phyloP scores from a whole-genome alignment of 257 asterid species.

The Vinca minor region DNA sequence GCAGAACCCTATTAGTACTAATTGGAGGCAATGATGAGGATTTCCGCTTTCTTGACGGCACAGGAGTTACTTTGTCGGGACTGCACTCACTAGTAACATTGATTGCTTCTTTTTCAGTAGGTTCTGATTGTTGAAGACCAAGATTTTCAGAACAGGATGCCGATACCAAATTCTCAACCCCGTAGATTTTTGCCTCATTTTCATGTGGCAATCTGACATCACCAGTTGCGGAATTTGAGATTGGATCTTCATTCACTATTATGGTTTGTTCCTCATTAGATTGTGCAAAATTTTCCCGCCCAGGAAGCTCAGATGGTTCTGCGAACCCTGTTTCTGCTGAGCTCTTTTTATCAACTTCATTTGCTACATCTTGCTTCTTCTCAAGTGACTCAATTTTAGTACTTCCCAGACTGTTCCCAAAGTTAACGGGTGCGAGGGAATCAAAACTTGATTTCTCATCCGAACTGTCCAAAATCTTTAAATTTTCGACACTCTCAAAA shows the following conservation, averaged over 20 bases:
- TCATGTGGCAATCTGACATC: conserved; percentile 18
- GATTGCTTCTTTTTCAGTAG: conserved; percentile 18
- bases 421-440: conserved; percentile 13
- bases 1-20: conserved; percentile 48
- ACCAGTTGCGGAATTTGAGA: neutral
- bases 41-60: conserved; percentile 28
- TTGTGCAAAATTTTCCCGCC: conserved; percentile 1
- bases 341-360: conserved; percentile 21
- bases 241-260: neutral
- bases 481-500: conserved; percentile 21
- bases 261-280: neutral
- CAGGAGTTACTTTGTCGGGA: conserved; percentile 28
- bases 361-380: conserved; percentile 29
- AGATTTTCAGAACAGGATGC: conserved; percentile 20
- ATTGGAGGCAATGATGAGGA: conserved; percentile 33
- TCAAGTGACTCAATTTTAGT: conserved; percentile 20
- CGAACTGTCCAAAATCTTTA: conserved; percentile 14
- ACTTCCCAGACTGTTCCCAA: conserved; percentile 12
- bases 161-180: conserved; percentile 14
- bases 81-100: conserved; percentile 24
- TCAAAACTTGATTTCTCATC: conserved; percentile 18
- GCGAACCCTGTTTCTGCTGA: conserved; percentile 9
- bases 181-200: conserved; percentile 16
- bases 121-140: conserved; percentile 22
- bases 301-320: conserved; percentile 5